A percentile compares a stretch with the other conserved stretches of the same genome.
Conservation (phyloP, 352 stramenopile species). For the Phytophthora brassicae region DNA sequence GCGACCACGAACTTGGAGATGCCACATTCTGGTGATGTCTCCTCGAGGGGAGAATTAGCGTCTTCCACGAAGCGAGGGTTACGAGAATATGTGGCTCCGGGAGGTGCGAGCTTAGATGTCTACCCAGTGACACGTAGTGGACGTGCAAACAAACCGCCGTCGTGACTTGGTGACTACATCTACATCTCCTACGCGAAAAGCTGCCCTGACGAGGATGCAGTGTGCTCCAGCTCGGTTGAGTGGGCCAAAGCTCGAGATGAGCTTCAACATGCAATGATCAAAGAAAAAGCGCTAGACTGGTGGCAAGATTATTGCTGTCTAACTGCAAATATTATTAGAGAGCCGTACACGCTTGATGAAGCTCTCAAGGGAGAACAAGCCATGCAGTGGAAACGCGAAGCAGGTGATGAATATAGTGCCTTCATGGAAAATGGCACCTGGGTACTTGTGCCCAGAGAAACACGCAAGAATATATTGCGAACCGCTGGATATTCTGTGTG, state of each 20-base stretch:
- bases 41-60: background rate
- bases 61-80: no score
- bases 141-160: background rate
- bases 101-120: no score
- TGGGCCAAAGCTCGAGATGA: no score
- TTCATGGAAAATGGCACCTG: slow-evolving; percentile 11
- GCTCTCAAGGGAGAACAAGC: background rate
- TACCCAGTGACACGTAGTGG: background rate
- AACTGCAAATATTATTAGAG: background rate
- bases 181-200: background rate
- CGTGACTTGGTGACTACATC: background rate
- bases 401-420: background rate
- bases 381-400: background rate
- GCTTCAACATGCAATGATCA: slow-evolving; percentile 4
- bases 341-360: background rate
- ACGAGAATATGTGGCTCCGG: no score
- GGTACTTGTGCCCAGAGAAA: background rate
- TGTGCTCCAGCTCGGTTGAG: no score
- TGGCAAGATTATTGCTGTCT: slow-evolving; percentile 14
- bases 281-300: slow-evolving; percentile 5
- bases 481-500: slow-evolving; percentile 11
- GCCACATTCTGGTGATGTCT: background rate
- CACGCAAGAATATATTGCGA: slow-evolving; percentile 6
- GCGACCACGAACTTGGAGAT: background rate
- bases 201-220: no score